phyloP scores from a whole-genome alignment of 2,329 filamentous ascomycete genomes.

The Colletotrichum liaoningense region DNA sequence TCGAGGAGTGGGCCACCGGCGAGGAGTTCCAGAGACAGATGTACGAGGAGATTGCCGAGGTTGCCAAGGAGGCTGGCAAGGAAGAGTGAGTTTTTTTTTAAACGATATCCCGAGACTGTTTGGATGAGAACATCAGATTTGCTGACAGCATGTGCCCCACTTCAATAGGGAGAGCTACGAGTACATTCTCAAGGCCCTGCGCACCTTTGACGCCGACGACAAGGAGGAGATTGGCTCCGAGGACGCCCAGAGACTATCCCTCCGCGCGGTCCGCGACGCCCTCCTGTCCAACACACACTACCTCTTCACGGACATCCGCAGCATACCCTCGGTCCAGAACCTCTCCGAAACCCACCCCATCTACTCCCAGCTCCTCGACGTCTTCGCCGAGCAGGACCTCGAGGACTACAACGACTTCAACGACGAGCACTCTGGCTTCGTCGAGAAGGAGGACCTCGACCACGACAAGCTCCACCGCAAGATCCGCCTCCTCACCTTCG shows the following conservation, averaged over 20 bases:
- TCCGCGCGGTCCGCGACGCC: conserved; percentile 66
- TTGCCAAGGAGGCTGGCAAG: conserved; percentile 82
- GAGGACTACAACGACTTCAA: conserved; percentile 97
- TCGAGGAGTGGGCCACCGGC: conserved; percentile 84
- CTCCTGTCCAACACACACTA: conserved; percentile 68
- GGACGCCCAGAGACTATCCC: conserved; percentile 70
- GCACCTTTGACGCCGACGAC: conserved; percentile 68
- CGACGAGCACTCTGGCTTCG: conserved; percentile 87
- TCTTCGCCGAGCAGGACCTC: conserved; percentile 93
- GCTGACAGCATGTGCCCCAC: background rate
- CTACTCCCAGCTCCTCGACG: conserved; percentile 92
- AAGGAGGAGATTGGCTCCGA: conserved; percentile 67
- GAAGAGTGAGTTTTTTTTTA: conserved; percentile 68
- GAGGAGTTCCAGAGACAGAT: conserved; percentile 87
- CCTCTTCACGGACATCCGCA: conserved; percentile 84
- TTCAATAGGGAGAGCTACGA: conserved; percentile 69
- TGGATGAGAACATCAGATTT: background rate
- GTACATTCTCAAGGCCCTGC: conserved; percentile 72
- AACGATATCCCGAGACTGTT: background rate
- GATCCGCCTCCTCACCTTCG: conserved; percentile 94
- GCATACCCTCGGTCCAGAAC: conserved; percentile 85
- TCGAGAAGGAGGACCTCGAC: conserved; percentile 81
- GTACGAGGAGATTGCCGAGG: conserved; percentile 84
- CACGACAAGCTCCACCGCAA: conserved; percentile 85
- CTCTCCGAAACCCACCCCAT: conserved; percentile 85